Evolutionary conservation across 2,329 filamentous ascomycete genomes (phyloP), one percentile per base, ranked within the genome.

Genomic region (Diaporthe caulivora): DNA sequence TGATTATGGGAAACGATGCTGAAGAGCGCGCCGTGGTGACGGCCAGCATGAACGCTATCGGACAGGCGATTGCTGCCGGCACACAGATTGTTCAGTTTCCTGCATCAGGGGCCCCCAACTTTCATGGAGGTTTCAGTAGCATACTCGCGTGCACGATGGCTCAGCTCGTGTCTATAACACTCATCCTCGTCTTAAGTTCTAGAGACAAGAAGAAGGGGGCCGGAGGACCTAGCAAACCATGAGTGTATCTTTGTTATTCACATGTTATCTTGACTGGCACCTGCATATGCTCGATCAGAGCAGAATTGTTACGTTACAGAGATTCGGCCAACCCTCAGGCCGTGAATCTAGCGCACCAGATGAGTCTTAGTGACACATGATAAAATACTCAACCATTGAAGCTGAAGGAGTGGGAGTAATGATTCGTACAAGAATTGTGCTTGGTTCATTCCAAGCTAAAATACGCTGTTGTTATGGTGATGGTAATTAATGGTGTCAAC

Each of bases 21-120:
- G 58, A 64, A 17, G 40, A 34, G 26, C 58, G 58, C 26, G 58
- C 58, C 2, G 58, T 64, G 8, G 58, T 64, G 3, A 64, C 58
- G 24, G 58, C 58, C n/a, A 64, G 58, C 10, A 64, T 64, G 60
- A 64, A 49, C 21, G 60, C 42, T 26, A 64, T 64, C 21, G 60
- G 60, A 1, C 29, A 49, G 29, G 60, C 42, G 1, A 49, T 64
- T 24, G 60, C 60, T 49, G 60, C 42, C 11, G 60, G 60, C 7
- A 64, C 60, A 2, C 60, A 64, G 21, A 64, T 64, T 10, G 60
- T 64, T 1, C 60, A 64, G 2, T 64, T 34, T 11, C 60, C 60
- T 9, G 60, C 60, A 11, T 49, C 60, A 17, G 9, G 21, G 2
- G 60, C 60, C 2, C 60, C 60, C 0, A 49, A 64, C 7, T 64